Percentiles rank a stretch among this genome's conserved stretches.
phyloP scores from a whole-genome alignment of 345 rosid genomes.

The Aegle marmelos region DNA sequence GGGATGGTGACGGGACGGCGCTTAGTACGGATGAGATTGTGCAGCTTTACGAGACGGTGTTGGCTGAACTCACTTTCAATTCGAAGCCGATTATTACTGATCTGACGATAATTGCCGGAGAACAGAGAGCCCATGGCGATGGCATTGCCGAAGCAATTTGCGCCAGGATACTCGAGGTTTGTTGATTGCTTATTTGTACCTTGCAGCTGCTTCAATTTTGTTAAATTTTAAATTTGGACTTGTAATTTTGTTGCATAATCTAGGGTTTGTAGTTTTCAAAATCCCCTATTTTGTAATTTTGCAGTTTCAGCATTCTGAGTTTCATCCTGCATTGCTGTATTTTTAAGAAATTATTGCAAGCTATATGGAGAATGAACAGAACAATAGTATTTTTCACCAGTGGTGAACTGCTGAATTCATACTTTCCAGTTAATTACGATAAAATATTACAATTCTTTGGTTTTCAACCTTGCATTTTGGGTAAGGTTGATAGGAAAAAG shows the following conservation, averaged over 20 bases:
- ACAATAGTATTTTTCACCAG: neutral
- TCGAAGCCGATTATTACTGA: slow-evolving; percentile 97
- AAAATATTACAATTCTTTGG: neutral
- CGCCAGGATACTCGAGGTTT: slow-evolving; percentile 84
- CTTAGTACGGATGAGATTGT: slow-evolving; percentile 58
- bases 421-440: neutral
- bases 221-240: slow-evolving; percentile 4
- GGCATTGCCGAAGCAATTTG: slow-evolving; percentile 92
- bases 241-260: slow-evolving; percentile 10
- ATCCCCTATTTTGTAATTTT: neutral
- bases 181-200: neutral
- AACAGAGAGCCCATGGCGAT: slow-evolving; percentile 65
- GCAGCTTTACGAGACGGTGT: slow-evolving; percentile 58
- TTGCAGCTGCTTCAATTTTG: neutral
- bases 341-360: neutral
- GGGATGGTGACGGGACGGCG: slow-evolving; percentile 26
- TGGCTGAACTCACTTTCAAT: slow-evolving; percentile 80
- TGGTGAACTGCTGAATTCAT: neutral
- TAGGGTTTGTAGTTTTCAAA: neutral
- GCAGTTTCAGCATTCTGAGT: neutral
- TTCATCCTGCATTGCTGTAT: neutral
- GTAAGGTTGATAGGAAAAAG: neutral
- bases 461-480: neutral
- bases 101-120: slow-evolving; percentile 95
- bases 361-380: neutral